A percentile compares a stretch with the other conserved stretches of the same genome.
Evolutionary conservation across 2,329 filamentous ascomycete species (phyloP).

Genomic region (Penicillium sp.): DNA sequence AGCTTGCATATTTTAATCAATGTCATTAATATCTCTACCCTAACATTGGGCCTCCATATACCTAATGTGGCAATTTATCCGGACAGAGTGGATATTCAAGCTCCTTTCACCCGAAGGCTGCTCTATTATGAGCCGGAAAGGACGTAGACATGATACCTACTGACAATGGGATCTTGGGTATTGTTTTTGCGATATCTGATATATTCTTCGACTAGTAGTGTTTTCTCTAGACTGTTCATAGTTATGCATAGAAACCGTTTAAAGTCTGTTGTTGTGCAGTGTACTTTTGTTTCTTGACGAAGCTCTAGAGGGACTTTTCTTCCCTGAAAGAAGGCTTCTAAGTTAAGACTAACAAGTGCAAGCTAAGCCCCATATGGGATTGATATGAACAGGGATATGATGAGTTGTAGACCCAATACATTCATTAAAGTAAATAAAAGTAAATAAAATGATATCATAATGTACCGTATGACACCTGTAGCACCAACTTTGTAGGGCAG

Average conservation of each 20-base stretch:
- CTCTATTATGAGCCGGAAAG: background rate
- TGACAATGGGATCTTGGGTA: background rate
- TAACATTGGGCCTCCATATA: background rate
- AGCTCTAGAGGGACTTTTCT: background rate
- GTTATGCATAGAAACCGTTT: background rate
- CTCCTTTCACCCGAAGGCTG: background rate
- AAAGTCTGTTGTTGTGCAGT: background rate
- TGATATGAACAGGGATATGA: background rate
- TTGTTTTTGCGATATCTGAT: background rate
- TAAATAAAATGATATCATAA: background rate
- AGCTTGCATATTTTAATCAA: background rate
- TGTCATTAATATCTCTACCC: background rate
- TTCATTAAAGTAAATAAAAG: background rate
- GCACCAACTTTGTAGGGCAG: constrained; percentile 8
- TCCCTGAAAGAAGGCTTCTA: background rate
- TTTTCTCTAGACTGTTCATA: no score
- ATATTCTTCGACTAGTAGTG: background rate
- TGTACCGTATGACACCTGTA: background rate
- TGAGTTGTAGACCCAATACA: background rate
- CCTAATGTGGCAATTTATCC: background rate
- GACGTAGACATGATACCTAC: background rate
- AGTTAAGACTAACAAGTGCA: background rate
- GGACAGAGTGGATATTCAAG: background rate
- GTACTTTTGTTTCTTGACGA: background rate
- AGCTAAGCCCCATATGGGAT: background rate